Conservation (phyloP, 306 rosid genomes). For the Acmispon strigosus region DNA sequence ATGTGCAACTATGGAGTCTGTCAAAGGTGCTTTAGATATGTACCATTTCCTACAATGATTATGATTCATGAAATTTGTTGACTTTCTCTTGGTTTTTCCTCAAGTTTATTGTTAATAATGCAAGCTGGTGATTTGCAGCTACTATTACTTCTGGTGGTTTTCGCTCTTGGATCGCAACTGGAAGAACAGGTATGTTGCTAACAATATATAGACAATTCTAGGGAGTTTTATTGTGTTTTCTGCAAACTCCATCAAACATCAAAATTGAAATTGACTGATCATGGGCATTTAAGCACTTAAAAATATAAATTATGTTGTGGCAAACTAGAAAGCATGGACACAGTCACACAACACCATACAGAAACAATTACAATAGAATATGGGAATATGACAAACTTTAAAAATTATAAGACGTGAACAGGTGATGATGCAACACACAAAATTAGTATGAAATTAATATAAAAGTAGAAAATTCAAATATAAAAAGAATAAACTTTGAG, state of each 20-base stretch:
- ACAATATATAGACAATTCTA: background rate
- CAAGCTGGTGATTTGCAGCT: conserved; percentile 43
- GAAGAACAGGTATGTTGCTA: conserved; percentile 50
- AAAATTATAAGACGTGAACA: too few relatives aligned
- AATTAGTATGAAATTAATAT: too few relatives aligned
- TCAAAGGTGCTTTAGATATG: conserved; percentile 36
- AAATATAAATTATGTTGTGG: background rate
- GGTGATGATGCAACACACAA: too few relatives aligned
- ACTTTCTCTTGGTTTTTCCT: background rate
- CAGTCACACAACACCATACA: too few relatives aligned
- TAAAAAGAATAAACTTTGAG: too few relatives aligned
- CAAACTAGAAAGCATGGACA: too few relatives aligned
- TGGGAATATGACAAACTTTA: too few relatives aligned
- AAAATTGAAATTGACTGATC: background rate
- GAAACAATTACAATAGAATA: too few relatives aligned
- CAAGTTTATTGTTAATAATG: conserved; percentile 12
- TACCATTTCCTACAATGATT: background rate
- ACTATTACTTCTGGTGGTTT: conserved; percentile 35
- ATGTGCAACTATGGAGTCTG: conserved; percentile 57
- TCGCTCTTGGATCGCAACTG: conserved; percentile 85
- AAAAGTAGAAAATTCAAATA: too few relatives aligned
- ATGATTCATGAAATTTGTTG: background rate
- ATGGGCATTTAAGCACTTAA: background rate
- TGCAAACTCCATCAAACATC: background rate
- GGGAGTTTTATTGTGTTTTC: background rate